Conservation (phyloP, 2,329 filamentous ascomycete genomes). For the Colletotrichum horii region DNA sequence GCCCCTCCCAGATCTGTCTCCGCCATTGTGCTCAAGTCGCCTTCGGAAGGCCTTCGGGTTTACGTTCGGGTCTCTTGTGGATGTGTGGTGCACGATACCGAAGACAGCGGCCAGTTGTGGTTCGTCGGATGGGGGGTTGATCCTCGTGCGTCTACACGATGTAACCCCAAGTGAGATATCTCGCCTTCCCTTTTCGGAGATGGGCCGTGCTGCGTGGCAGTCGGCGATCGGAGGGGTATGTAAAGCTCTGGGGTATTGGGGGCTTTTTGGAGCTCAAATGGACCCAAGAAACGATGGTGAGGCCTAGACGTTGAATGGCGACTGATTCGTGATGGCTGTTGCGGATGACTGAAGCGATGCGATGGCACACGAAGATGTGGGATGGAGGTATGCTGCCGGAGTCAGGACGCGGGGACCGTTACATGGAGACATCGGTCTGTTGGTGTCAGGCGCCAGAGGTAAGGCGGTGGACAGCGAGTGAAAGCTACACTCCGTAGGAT, state of each 20-base stretch:
- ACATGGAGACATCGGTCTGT: neutral
- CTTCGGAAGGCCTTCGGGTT: neutral
- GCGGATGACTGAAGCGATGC: neutral
- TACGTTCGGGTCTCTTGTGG: neutral
- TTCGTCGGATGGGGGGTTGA: neutral
- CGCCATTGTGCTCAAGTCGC: neutral
- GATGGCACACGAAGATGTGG: neutral
- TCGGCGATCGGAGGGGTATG: neutral
- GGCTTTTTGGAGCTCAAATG: neutral
- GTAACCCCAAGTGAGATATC: conserved; percentile 4
- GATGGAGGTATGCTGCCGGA: neutral
- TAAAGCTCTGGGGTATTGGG: neutral
- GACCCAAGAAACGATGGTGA: neutral
- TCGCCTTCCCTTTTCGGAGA: conserved; percentile 11
- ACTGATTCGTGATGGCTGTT: neutral
- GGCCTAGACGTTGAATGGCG: neutral
- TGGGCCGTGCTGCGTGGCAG: neutral
- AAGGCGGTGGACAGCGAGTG: neutral
- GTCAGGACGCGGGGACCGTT: neutral
- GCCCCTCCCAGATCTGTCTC: neutral
- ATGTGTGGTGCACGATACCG: neutral
- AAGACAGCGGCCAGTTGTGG: neutral
- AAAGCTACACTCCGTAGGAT: neutral
- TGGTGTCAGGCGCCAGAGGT: neutral
- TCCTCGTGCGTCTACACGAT: neutral